Evolutionary conservation across 768 basidiomycete species (phyloP).

Genomic region (Auricularia sp.): DNA sequence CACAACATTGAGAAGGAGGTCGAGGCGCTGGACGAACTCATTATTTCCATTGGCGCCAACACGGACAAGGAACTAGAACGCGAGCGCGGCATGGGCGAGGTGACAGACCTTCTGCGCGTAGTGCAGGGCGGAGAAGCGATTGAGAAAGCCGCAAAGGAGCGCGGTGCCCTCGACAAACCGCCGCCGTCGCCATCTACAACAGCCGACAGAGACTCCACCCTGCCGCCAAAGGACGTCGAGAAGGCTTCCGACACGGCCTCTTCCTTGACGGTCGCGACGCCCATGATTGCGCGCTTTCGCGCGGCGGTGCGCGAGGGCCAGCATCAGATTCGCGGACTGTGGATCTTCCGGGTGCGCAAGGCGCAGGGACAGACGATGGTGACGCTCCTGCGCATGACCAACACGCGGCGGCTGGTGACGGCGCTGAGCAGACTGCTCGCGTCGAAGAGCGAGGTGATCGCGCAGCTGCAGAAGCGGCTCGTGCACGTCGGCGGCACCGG

Average conservation of each 20-base stretch:
- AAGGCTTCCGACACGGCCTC: not conserved
- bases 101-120: not conserved
- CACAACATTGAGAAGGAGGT: slow-evolving; percentile 75
- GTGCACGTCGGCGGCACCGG: slow-evolving; percentile 27
- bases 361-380: slow-evolving; percentile 3
- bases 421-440: slow-evolving; percentile 65
- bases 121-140: not conserved
- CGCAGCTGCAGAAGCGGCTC: slow-evolving; percentile 68
- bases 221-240: not conserved
- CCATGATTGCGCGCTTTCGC: not conserved
- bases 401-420: slow-evolving; percentile 67
- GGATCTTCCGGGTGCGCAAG: slow-evolving; percentile 6
- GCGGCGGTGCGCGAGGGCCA: not conserved
- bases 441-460: slow-evolving; percentile 73
- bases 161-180: not conserved
- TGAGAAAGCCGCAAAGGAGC: not conserved
- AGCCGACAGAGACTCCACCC: not conserved
- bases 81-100: slow-evolving; percentile 2
- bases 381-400: slow-evolving; percentile 68
- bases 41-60: slow-evolving; percentile 20
- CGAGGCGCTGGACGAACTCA: slow-evolving; percentile 60
- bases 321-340: not conserved
- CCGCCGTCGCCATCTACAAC: not conserved
- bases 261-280: not conserved
- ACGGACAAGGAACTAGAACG: not conserved